Evolutionary conservation across 805 yeast species (phyloP).

Genomic region (Maudiozyma serrabonitensis): DNA sequence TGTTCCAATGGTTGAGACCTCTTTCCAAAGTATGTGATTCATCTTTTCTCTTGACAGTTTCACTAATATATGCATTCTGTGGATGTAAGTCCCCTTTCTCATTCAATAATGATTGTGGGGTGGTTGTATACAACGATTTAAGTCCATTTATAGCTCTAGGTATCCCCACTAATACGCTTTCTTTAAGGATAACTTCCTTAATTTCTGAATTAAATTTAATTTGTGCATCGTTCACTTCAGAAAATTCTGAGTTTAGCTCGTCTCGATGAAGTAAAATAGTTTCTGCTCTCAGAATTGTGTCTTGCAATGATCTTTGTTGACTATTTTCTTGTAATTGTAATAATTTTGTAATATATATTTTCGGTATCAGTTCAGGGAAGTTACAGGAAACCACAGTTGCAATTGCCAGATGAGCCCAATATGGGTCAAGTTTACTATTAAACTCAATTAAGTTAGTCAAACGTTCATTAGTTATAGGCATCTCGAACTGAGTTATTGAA

Average conservation of each 20-base stretch:
- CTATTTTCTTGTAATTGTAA: neutral
- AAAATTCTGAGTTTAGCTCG: neutral
- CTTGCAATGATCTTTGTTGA: too few relatives aligned
- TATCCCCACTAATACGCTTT: constrained; percentile 68
- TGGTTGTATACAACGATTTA: constrained; percentile 48
- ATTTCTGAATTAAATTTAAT: constrained; percentile 38
- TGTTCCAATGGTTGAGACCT: constrained; percentile 61
- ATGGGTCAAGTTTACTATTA: constrained; percentile 30
- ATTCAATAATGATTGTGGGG: constrained; percentile 40
- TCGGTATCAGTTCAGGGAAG: constrained; percentile 67
- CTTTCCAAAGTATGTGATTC: constrained; percentile 18
- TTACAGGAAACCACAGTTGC: constrained; percentile 73
- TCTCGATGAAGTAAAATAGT: neutral
- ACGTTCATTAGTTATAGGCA: neutral
- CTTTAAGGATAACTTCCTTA: constrained; percentile 67
- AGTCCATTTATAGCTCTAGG: constrained; percentile 77
- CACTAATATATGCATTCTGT: neutral
- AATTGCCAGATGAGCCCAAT: constrained; percentile 73
- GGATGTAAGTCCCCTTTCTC: neutral
- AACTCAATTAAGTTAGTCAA: constrained; percentile 1
- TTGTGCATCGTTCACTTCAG: neutral
- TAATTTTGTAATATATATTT: constrained; percentile 41
- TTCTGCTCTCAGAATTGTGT: neutral
- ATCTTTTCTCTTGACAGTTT: neutral
- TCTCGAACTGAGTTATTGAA: too few relatives aligned